phyloP scores from a whole-genome alignment of 1,284 basidiomycete species.

The Xerocomus cyaneibrunnescens region DNA sequence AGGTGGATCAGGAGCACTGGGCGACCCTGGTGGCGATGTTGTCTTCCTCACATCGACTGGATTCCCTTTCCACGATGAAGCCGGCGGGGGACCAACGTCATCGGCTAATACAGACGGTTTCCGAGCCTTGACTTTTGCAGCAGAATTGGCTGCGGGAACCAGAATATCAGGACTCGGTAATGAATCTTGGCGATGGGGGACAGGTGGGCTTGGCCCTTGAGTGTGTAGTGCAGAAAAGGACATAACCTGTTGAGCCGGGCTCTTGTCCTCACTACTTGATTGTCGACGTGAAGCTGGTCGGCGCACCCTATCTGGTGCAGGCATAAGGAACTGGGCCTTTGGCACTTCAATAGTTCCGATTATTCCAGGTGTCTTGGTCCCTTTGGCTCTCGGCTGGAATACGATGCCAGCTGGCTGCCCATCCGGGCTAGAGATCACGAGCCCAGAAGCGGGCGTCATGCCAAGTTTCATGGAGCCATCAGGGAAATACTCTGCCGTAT shows the following conservation, averaged over 20 bases:
- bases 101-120: conserved; percentile 35
- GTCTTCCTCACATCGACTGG: conserved; percentile 34
- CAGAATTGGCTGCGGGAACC: conserved; percentile 2
- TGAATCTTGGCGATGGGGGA: conserved; percentile 28
- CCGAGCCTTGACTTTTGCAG: conserved; percentile 26
- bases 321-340: conserved; percentile 39
- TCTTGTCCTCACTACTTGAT: conserved; percentile 31
- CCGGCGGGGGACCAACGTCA: conserved; percentile 16
- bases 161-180: conserved; percentile 25
- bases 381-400: conserved; percentile 77
- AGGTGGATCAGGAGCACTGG: conserved; percentile 30
- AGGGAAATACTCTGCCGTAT: conserved; percentile 88
- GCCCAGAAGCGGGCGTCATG: conserved; percentile 78
- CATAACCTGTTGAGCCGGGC: conserved; percentile 21
- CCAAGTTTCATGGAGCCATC: conserved; percentile 69
- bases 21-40: conserved; percentile 38
- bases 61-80: conserved; percentile 31
- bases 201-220: conserved; percentile 13
- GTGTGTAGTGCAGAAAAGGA: conserved; percentile 38
- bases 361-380: conserved; percentile 23
- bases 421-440: conserved; percentile 90
- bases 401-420: conserved; percentile 93
- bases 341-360: conserved; percentile 21
- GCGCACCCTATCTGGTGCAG: conserved; percentile 30
- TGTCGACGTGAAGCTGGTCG: conserved; percentile 29